A percentile compares a stretch with the other conserved stretches of the same genome.
phyloP scores from a whole-genome alignment of 495 filamentous ascomycete species.

The Bacidia gigantensis region DNA sequence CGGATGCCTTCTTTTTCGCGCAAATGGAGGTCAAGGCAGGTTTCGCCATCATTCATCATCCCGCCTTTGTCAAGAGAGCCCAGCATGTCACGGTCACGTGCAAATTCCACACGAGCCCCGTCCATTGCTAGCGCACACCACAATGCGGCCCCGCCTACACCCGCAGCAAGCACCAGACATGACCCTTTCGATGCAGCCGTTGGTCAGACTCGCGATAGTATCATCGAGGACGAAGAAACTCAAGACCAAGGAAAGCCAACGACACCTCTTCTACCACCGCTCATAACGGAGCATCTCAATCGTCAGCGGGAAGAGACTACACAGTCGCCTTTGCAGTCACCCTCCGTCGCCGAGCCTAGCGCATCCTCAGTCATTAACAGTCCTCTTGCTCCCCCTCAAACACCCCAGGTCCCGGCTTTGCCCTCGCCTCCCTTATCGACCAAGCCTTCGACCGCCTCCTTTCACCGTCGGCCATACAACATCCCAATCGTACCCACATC shows the following conservation, averaged over 20 bases:
- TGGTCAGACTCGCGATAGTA: constrained; percentile 45
- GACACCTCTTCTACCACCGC: constrained; percentile 70
- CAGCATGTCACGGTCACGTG: constrained; percentile 33
- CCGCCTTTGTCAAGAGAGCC: constrained; percentile 34
- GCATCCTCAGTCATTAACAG: constrained; percentile 27
- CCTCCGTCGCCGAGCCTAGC: constrained; percentile 38
- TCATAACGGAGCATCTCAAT: constrained; percentile 45
- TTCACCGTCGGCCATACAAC: constrained; percentile 39
- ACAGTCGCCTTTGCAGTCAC: constrained; percentile 71
- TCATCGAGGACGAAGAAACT: constrained; percentile 40
- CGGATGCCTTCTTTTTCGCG: constrained; percentile 50
- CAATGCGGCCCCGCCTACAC: constrained; percentile 46
- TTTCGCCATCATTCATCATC: constrained; percentile 30
- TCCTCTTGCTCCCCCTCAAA: constrained; percentile 24
- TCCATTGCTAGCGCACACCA: constrained; percentile 51
- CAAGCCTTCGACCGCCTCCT: constrained; percentile 65
- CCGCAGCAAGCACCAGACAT: constrained; percentile 52
- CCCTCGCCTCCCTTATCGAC: constrained; percentile 68
- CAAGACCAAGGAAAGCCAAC: constrained; percentile 42
- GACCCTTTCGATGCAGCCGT: constrained; percentile 42
- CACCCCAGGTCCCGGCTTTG: constrained; percentile 32
- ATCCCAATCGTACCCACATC: constrained; percentile 36
- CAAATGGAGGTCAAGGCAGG: constrained; percentile 45
- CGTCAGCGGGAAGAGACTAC: constrained; percentile 31
- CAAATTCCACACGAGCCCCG: constrained; percentile 54